These are phyloP conservation scores for Fonsecaea pedrosoi DNA, from an alignment of 2,329 filamentous ascomycete genomes.

Conservation along the genomic window DNA sequence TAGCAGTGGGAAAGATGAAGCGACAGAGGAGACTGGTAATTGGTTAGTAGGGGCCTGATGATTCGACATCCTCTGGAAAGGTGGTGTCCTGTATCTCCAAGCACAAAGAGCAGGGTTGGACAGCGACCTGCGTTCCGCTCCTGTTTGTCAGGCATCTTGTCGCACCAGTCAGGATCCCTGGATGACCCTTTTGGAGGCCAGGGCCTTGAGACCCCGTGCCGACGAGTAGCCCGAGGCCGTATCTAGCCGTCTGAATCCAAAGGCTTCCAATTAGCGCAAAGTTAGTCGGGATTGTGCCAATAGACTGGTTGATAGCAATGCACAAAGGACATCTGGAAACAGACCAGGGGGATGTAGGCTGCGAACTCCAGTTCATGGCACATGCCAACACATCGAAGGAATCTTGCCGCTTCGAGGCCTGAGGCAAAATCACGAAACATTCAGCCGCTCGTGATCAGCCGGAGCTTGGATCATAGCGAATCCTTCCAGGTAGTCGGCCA, in stretches of 20 bases:
- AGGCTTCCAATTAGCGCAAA: not conserved
- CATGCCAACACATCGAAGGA: not conserved
- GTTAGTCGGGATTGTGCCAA: not conserved
- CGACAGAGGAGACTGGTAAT: not conserved
- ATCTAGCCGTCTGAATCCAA: not conserved
- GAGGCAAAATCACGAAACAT: not conserved
- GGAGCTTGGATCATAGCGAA: not conserved
- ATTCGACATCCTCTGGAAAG: not conserved
- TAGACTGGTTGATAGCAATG: not conserved
- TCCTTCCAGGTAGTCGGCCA: not conserved
- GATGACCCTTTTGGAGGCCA: not conserved
- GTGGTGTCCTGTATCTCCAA: not conserved
- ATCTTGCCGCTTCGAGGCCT: not conserved
- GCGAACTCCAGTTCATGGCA: slow-evolving; percentile 1
- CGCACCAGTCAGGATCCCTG: not conserved
- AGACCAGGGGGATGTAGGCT: not conserved
- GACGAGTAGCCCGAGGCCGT: not conserved
- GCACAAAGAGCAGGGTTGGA: not conserved
- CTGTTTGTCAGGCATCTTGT: not conserved
- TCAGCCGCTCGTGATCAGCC: not conserved
- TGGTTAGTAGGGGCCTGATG: not conserved
- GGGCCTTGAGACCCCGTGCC: not conserved
- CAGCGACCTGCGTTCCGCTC: not conserved
- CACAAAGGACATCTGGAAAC: not conserved
- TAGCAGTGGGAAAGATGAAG: not conserved